Conservation (phyloP, 106 monocot species). For the Platanthera zijinensis region DNA sequence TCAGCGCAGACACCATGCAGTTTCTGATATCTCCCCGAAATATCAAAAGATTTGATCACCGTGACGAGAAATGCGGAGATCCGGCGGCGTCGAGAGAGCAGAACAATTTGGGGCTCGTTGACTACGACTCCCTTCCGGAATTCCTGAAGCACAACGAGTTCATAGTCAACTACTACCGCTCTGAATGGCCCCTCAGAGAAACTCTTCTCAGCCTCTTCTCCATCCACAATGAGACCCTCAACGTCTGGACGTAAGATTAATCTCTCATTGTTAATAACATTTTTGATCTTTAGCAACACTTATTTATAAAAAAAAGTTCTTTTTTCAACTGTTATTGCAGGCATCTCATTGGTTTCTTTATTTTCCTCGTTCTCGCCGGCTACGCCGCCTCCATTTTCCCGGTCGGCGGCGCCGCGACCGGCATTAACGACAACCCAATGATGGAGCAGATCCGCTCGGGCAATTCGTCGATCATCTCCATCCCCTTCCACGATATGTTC, state of each 20-base stretch:
- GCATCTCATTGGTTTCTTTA: slow-evolving; percentile 22
- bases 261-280: no score
- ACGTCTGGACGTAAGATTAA: slow-evolving; percentile 42
- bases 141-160: slow-evolving; percentile 51
- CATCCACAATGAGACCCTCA: slow-evolving; percentile 52
- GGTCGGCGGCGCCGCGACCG: not conserved
- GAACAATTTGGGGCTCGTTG: slow-evolving; percentile 10
- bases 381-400: slow-evolving; percentile 4
- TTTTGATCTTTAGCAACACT: no score
- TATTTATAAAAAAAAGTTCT: not conserved
- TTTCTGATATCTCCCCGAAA: not conserved
- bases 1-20: not conserved
- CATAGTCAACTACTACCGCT: slow-evolving; percentile 30
- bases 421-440: not conserved
- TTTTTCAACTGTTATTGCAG: slow-evolving; percentile 6
- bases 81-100: no score
- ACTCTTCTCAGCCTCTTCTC: slow-evolving; percentile 53
- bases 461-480: slow-evolving; percentile 2
- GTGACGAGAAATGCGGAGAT: no score
- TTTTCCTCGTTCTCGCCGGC: slow-evolving; percentile 11
- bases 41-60: not conserved
- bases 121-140: slow-evolving; percentile 26
- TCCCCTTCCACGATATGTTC: not conserved
- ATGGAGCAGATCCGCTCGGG: not conserved
- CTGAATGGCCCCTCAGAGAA: slow-evolving; percentile 44